Evolutionary conservation across 768 basidiomycete species (phyloP).

Genomic region (Filobasidium floriforme): DNA sequence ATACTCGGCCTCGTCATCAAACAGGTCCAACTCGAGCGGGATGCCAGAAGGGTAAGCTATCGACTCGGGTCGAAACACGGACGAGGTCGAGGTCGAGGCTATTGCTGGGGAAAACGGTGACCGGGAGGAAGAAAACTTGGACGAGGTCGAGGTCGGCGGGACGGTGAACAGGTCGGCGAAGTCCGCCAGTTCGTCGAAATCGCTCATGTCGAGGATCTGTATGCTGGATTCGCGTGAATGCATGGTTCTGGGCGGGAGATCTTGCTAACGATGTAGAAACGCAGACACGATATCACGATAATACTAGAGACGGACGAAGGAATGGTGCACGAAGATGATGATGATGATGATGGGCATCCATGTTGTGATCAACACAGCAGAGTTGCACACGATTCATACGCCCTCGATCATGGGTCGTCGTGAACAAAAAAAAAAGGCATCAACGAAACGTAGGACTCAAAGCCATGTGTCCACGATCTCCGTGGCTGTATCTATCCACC

Average conservation of each 20-base stretch:
- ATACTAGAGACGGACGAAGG: too few relatives aligned
- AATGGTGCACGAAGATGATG: too few relatives aligned
- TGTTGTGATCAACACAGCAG: too few relatives aligned
- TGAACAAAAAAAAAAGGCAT: too few relatives aligned
- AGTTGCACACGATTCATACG: too few relatives aligned
- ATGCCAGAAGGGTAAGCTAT: slow-evolving; percentile 8
- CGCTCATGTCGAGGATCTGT: slow-evolving; percentile 6
- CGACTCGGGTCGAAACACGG: neutral
- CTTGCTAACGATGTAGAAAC: too few relatives aligned
- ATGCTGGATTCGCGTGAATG: neutral
- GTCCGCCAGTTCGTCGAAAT: slow-evolving; percentile 2
- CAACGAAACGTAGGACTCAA: too few relatives aligned
- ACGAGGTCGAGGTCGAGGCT: neutral
- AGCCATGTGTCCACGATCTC: too few relatives aligned
- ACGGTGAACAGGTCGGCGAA: slow-evolving; percentile 5
- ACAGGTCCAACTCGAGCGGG: slow-evolving; percentile 9
- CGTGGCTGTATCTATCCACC: too few relatives aligned
- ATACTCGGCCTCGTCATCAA: neutral
- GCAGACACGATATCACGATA: too few relatives aligned
- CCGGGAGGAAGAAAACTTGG: neutral
- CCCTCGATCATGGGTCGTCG: too few relatives aligned
- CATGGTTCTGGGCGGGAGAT: neutral
- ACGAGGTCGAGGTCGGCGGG: neutral
- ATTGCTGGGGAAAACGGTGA: neutral
- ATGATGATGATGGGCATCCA: too few relatives aligned